These are phyloP conservation scores for Phlyctochytrium planicorne DNA, from an alignment of 192 early-diverging fungal species.

Conservation along the genomic window DNA sequence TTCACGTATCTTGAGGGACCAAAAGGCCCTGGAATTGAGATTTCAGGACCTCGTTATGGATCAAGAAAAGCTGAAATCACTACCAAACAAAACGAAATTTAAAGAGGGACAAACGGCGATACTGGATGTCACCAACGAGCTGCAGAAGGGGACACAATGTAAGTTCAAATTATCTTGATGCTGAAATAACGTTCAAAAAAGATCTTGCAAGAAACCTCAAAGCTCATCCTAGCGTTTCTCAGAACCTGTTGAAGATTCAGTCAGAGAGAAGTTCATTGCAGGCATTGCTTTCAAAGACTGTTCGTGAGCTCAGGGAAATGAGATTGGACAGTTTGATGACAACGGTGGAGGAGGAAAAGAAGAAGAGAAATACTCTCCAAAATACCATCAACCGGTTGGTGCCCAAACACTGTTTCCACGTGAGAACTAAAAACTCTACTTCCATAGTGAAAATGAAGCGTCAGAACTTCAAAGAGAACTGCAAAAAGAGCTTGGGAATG, in stretches of 20 bases:
- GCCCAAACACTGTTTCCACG: background rate
- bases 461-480: constrained; percentile 50
- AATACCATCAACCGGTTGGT: constrained; percentile 54
- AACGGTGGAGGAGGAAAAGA: constrained; percentile 59
- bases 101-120: constrained; percentile 45
- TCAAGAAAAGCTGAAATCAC: constrained; percentile 35
- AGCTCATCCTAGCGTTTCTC: constrained; percentile 43
- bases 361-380: constrained; percentile 56
- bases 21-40: constrained; percentile 42
- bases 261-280: constrained; percentile 49
- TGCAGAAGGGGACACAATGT: constrained; percentile 39
- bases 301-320: constrained; percentile 48
- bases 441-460: constrained; percentile 49
- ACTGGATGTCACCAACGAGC: constrained; percentile 39
- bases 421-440: constrained; percentile 6
- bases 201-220: constrained; percentile 30
- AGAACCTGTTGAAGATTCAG: constrained; percentile 56
- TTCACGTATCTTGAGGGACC: constrained; percentile 48
- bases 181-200: background rate
- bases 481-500: constrained; percentile 50
- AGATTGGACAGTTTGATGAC: constrained; percentile 46
- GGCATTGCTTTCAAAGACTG: constrained; percentile 41
- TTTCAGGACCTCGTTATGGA: constrained; percentile 47
- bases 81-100: constrained; percentile 46
- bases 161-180: background rate